These are phyloP conservation scores for Mikania micrantha DNA, from an alignment of 129 eudicot species.

Conservation along the genomic window DNA sequence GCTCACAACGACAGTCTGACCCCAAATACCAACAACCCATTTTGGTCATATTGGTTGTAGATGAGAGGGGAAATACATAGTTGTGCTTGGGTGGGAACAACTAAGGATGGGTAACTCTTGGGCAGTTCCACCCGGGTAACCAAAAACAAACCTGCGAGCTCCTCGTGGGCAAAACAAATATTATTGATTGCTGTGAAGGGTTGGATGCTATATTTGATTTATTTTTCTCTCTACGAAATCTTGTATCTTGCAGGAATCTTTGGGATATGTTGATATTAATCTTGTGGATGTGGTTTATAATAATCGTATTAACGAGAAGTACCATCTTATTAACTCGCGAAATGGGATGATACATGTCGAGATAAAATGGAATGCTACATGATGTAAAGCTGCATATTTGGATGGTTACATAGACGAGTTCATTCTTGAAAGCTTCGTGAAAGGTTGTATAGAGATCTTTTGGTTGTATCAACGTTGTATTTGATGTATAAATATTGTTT, in stretches of 20 bases:
- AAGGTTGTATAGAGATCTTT: constrained; percentile 9
- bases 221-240: not conserved
- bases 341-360: constrained; percentile 47
- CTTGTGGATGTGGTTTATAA: constrained; percentile 56
- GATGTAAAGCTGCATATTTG: constrained; percentile 18
- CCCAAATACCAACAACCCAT: no score
- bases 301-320: constrained; percentile 48
- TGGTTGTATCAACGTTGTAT: not conserved
- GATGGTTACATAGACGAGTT: not conserved
- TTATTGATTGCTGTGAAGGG: not conserved
- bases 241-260: constrained; percentile 35
- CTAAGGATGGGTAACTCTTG: no score
- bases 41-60: no score
- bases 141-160: no score
- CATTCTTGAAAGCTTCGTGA: constrained; percentile 3
- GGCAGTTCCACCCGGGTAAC: no score
- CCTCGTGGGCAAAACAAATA: not conserved
- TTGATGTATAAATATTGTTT: not conserved
- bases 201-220: not conserved
- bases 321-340: constrained; percentile 46
- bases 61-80: no score
- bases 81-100: no score
- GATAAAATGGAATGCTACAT: constrained; percentile 41
- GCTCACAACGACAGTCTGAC: not conserved
- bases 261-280: constrained; percentile 55